Evolutionary conservation across 352 stramenopile species (phyloP), one percentile per base, ranked within the genome.

Genomic region (Pythium volutum): DNA sequence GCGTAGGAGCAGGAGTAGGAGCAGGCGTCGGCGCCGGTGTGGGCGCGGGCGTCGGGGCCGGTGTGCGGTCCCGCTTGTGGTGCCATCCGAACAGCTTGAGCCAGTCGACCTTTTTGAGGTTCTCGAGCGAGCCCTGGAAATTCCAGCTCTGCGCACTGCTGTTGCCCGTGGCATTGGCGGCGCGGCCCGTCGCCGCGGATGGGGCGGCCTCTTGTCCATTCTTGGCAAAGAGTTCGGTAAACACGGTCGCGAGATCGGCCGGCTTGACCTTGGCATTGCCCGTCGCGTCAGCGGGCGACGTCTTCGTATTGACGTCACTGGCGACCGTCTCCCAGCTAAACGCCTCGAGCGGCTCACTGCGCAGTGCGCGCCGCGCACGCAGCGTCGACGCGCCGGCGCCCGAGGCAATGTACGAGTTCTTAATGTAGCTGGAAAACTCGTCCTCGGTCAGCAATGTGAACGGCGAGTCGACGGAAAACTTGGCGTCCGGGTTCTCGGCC

Each of bases 381-480:
- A n/a, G n/a, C n/a, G 31, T 36, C 1, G 31, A 3, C 31, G 31
- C 31, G 1, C 31, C 31, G n/a, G n/a, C n/a, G n/a, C n/a, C n/a
- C n/a, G n/a, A n/a, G n/a, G n/a, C n/a, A 36, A 64, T 48, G 48
- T 59, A 64, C 26, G 54, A 59, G 56, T 62, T 66, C 27, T 46
- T 42, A 12, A 71, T 36, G 46, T 69, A 67, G 7, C 61, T 65
- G 43, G 56, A 54, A 33, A 92, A 90, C 51, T 92, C 82, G 0
- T 83, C 69, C 20, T 89, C 66, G 7, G 80, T 89, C 68, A 92
- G 72, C 15, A 92, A 64, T 27, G 81, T 69, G 69, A 92, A 92
- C n/a, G 78, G 80, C 57, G 80, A 75, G 53, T 83, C 64, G 7
- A 56, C 76, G 10, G 72, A 80, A 70, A 92, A 90, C 34, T 68